Evolutionary conservation across 768 basidiomycete species (phyloP).

Genomic region (Leccinum olivaceopallidum): DNA sequence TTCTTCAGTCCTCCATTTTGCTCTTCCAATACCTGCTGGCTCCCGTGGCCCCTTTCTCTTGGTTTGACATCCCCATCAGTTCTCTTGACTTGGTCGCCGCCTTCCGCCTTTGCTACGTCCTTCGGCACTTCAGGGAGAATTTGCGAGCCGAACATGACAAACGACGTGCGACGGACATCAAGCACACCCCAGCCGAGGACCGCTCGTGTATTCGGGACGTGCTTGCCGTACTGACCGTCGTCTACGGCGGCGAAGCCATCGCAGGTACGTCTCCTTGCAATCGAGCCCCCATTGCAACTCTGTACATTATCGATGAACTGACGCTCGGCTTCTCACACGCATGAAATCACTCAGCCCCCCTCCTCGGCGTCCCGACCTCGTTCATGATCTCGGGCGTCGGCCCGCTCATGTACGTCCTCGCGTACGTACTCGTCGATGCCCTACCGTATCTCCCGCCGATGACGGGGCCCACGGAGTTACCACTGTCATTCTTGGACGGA

Average conservation of each 20-base stretch:
- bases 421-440: slow-evolving; percentile 61
- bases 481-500: slow-evolving; percentile 73
- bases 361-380: slow-evolving; percentile 67
- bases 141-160: slow-evolving; percentile 44
- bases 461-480: slow-evolving; percentile 60
- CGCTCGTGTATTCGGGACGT: slow-evolving; percentile 59
- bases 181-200: slow-evolving; percentile 39
- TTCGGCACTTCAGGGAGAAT: slow-evolving; percentile 66
- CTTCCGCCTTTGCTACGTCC: slow-evolving; percentile 64
- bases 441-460: slow-evolving; percentile 54
- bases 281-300: neutral
- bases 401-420: slow-evolving; percentile 57
- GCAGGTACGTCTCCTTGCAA: slow-evolving; percentile 42
- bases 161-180: slow-evolving; percentile 35
- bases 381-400: slow-evolving; percentile 76
- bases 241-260: slow-evolving; percentile 78
- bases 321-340: neutral
- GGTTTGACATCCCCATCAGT: slow-evolving; percentile 59
- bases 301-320: neutral
- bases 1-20: slow-evolving; percentile 44
- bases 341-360: slow-evolving; percentile 46
- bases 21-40: slow-evolving; percentile 53
- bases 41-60: slow-evolving; percentile 66
- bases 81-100: slow-evolving; percentile 69
- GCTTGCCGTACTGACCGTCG: slow-evolving; percentile 60